Percentiles rank a stretch among this genome's conserved stretches.
phyloP scores from a whole-genome alignment of 352 stramenopile species.

The Phytophthora pseudosyringae region DNA sequence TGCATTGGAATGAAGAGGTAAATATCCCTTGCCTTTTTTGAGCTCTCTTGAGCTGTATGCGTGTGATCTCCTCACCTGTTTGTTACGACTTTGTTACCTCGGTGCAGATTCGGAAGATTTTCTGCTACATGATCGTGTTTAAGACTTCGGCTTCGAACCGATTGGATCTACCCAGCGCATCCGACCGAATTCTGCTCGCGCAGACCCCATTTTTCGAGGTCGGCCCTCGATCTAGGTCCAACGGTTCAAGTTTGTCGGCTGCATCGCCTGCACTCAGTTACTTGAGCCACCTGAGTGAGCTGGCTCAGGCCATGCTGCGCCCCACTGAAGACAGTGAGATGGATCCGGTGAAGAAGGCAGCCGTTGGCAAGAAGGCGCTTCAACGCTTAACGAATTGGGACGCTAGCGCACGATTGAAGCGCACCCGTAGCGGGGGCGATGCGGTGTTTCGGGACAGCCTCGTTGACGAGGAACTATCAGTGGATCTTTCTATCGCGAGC shows the following conservation, averaged over 20 bases:
- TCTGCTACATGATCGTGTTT: constrained; percentile 86
- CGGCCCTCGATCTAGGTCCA: constrained; percentile 18
- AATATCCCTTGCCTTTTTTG: neutral
- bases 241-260: constrained; percentile 30
- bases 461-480: constrained; percentile 79
- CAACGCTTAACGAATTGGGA: constrained; percentile 77
- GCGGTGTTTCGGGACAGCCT: constrained; percentile 80
- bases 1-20: constrained; percentile 92
- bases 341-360: constrained; percentile 52
- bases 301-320: constrained; percentile 72
- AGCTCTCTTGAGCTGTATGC: neutral
- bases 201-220: constrained; percentile 76
- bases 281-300: constrained; percentile 75
- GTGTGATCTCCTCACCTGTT: constrained; percentile 1
- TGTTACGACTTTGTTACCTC: neutral
- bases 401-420: constrained; percentile 54
- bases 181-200: constrained; percentile 77
- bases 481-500: constrained; percentile 82
- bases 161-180: constrained; percentile 72
- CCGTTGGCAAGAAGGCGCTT: constrained; percentile 54
- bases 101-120: constrained; percentile 83
- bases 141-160: constrained; percentile 81
- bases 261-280: constrained; percentile 55
- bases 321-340: constrained; percentile 43
- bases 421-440: constrained; percentile 43